Evolutionary conservation across 1,284 basidiomycete species (phyloP), one percentile per base, ranked within the genome.

Genomic region (Retiboletus flavoniger): DNA sequence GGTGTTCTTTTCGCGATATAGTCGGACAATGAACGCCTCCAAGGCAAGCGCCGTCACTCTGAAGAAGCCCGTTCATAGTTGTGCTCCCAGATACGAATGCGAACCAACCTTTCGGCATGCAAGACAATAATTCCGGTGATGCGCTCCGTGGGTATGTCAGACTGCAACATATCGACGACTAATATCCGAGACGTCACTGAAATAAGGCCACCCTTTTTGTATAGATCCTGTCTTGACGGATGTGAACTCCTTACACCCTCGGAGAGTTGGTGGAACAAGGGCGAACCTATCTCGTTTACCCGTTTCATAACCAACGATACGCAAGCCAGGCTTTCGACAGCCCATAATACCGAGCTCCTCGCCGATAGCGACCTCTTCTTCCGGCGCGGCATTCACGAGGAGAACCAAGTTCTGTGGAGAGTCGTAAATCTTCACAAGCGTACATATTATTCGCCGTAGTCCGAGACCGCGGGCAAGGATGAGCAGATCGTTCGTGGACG

Each of bases 121-220:
- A 98, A 69, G n/a, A 99, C 82, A 4, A 98, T 78, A n/a, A 99
- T 81, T 1, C 96, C 96, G 0, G 94, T 92, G 47, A 99, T 89
- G 44, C 93, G 77, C 19, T 90, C 81, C 0, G 83, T 88, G 0
- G 95, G 95, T 13, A 98, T 84, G 61, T 91, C 89, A 7, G 84
- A 82, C 61, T 92, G 77, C n/a, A 99, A 75, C 85, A 99, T 91
- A 69, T 99, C 97, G 49, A 96, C 94, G 42, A 96, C 90, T 26
- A 99, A 77, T 60, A 99, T 98, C 26, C 93, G 85, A 31, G 93
- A 95, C 0, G 96, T 99, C 36, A 98, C 88, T 10, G 92, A 94
- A 49, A 98, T 80, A 6, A 99, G 76, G 2, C 97, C 94, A 3
- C 95, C 95, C 55, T 81, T 80, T 62, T 89, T 87, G 74, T 97